These are phyloP conservation scores for Pleurotus eryngii DNA, from an alignment of 768 basidiomycete species.

Conservation along the genomic window DNA sequence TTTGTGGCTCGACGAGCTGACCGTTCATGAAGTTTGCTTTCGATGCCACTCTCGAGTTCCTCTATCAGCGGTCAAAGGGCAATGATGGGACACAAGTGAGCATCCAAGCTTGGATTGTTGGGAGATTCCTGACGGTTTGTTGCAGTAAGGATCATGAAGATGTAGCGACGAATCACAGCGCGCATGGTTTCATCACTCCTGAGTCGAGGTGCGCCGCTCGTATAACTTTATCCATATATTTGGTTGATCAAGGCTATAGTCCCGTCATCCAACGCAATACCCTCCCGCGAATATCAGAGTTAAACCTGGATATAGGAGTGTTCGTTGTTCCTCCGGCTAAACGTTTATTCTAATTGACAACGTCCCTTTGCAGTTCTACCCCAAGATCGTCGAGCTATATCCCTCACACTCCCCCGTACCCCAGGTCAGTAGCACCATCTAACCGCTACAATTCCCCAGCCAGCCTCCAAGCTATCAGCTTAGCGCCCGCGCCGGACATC, in stretches of 20 bases:
- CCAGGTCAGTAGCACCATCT: neutral
- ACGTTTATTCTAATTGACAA: too few relatives aligned
- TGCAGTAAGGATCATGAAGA: constrained; percentile 19
- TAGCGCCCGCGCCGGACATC: constrained; percentile 18
- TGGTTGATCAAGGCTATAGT: constrained; percentile 8
- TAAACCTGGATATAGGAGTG: neutral
- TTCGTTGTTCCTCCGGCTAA: neutral
- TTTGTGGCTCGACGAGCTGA: neutral
- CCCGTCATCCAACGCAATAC: constrained; percentile 22
- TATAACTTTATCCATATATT: constrained; percentile 4
- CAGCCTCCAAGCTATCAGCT: constrained; percentile 17
- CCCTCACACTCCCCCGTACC: neutral
- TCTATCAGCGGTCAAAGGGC: constrained; percentile 13
- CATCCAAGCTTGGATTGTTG: neutral
- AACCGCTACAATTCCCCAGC: neutral
- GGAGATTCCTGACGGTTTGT: neutral
- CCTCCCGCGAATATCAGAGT: constrained; percentile 9
- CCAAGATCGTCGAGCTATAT: neutral
- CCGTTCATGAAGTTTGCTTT: constrained; percentile 16
- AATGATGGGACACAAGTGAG: constrained; percentile 15
- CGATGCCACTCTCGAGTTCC: constrained; percentile 6
- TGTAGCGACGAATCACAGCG: constrained; percentile 12
- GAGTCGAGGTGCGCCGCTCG: constrained; percentile 37
- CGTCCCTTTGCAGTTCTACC: neutral
- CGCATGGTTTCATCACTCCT: constrained; percentile 41